A percentile compares a stretch with the other conserved stretches of the same genome.
Evolutionary conservation across 768 basidiomycete genomes (phyloP).

Genomic region (Leccinum broughii): DNA sequence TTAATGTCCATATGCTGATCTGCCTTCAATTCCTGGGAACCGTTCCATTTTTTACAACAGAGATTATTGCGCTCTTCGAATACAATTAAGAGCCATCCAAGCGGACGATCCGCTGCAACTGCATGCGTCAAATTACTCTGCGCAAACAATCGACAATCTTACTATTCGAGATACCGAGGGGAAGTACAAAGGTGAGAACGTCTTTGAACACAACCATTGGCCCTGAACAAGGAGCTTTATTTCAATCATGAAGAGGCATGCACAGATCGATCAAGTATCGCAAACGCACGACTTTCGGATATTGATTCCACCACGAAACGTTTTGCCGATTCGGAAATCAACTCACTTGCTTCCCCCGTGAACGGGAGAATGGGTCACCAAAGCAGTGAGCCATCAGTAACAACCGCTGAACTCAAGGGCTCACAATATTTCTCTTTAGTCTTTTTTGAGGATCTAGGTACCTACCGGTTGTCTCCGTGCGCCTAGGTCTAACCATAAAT

Average conservation of each 20-base stretch:
- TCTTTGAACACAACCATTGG: not conserved
- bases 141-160: slow-evolving; percentile 1
- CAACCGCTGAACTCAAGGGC: not conserved
- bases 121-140: slow-evolving; percentile 14
- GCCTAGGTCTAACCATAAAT: not conserved
- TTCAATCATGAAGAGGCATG: slow-evolving; percentile 6
- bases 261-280: not conserved
- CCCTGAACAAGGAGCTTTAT: not conserved
- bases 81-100: slow-evolving; percentile 57
- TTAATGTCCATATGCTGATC: not conserved
- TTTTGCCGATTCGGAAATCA: not conserved
- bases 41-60: slow-evolving; percentile 35
- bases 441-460: slow-evolving; percentile 17
- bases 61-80: slow-evolving; percentile 74
- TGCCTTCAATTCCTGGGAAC: not conserved
- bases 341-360: not conserved
- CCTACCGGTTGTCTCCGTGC: slow-evolving; percentile 1
- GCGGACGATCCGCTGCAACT: slow-evolving; percentile 28
- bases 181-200: slow-evolving; percentile 11
- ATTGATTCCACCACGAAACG: not conserved
- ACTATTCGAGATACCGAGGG: slow-evolving; percentile 2
- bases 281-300: not conserved
- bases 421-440: slow-evolving; percentile 4
- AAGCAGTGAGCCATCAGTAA: slow-evolving; percentile 12
- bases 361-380: slow-evolving; percentile 2